Evolutionary conservation across 805 yeast species (phyloP).

Genomic region (Yarrowia divulgata): DNA sequence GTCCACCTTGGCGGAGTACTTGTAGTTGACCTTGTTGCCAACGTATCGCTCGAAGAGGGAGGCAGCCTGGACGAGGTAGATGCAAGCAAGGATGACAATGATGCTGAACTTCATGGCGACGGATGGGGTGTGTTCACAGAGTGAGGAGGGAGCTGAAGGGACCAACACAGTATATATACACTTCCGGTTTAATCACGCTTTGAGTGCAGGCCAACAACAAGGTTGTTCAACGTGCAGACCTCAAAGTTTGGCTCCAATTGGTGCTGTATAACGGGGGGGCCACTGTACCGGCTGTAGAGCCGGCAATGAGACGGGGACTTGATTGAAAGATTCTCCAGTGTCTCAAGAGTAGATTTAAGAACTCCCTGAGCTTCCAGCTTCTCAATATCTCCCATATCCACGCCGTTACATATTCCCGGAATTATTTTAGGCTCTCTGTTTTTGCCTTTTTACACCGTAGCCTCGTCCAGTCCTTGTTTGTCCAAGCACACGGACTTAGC

Average conservation of each 20-base stretch:
- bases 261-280: not conserved
- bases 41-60: slow-evolving; percentile 37
- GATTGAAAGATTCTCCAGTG: not conserved
- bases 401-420: not conserved
- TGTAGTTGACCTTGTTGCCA: slow-evolving; percentile 40
- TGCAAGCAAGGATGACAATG: slow-evolving; percentile 37
- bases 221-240: slow-evolving; percentile 22
- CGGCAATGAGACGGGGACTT: not conserved
- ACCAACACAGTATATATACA: slow-evolving; percentile 18
- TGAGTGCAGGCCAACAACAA: slow-evolving; percentile 23
- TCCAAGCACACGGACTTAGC: slow-evolving; percentile 13
- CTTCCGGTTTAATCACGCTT: slow-evolving; percentile 39
- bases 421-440: not conserved
- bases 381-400: not conserved
- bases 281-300: not conserved
- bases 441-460: slow-evolving; percentile 25
- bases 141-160: not conserved
- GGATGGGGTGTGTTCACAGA: slow-evolving; percentile 11
- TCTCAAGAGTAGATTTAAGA: not conserved
- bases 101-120: slow-evolving; percentile 38
- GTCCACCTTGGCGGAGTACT: slow-evolving; percentile 40
- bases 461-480: slow-evolving; percentile 21
- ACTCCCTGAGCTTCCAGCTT: not conserved
- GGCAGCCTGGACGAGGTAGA: slow-evolving; percentile 38
- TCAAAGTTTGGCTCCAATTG: not conserved